Base-by-base conservation (phyloP, 495 filamentous ascomycete species). In the Aspergillus nanangensis region DNA sequence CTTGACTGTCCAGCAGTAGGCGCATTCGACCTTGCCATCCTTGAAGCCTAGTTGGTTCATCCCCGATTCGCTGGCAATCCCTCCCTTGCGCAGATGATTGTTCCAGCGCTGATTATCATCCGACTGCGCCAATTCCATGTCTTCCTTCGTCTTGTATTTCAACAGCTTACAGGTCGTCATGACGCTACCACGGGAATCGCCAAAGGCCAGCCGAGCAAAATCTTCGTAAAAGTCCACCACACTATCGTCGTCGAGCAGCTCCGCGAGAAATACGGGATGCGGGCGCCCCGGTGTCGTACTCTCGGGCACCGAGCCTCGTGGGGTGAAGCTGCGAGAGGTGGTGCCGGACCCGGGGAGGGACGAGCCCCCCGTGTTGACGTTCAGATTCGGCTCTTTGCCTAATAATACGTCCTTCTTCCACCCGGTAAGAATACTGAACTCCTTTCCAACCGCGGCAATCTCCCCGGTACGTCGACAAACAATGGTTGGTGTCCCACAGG, bases 191-290 rank as follows among this genome's bases (percentile, higher is more conserved):
- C 87, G 76, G 18, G 87, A 89, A 57, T 96, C 89, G 8, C 83
- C 87, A 65, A 95, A 98, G 4, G 93, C 92, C 4, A 96, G 68
- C 44, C 86, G 81, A 7, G 92, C 84, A 67, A 95, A 97, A 60
- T 97, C 91, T 48, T 97, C 91, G 68, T 95, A 96, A 67, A 96
- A 97, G 56, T 91, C 81, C 17, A 95, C 82, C 5, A 93, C 90
- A 52, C 86, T 90, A 46, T 95, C 88, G 49, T 96, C 90, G 56
- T 98, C 93, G 43, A 98, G 75, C 18, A 98, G 72, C 56, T 97
- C 94, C 2, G 90, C 88, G 38, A 96, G 71, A 56, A 93, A 95
- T 0, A 95, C 89, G 0, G 90, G 86, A 44, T 88, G 84, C 2
- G 75, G 77, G 10, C 76, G 67, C 14, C 60, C 65, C 11, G 50